Percentiles rank a stretch among this genome's conserved stretches.
Conservation (phyloP, 345 rosid species). For the Hypericum androsaemum region DNA sequence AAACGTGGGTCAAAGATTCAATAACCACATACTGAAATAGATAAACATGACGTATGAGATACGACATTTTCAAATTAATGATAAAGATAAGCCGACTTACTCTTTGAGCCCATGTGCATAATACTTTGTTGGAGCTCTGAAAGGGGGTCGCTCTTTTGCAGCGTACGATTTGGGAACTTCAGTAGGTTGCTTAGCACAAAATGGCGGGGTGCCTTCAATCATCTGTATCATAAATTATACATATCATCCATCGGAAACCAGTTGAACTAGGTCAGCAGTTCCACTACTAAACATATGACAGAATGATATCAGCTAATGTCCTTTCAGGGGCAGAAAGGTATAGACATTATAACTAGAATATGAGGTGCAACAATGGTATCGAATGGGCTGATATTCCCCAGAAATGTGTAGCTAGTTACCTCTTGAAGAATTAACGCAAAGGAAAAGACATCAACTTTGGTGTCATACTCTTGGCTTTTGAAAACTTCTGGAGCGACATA, state of each 20-base stretch:
- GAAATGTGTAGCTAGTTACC: conserved; percentile 26
- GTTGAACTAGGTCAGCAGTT: too few species aligned
- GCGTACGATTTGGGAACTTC: conserved; percentile 57
- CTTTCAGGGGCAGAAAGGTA: too few species aligned
- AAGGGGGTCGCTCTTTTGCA: conserved; percentile 43
- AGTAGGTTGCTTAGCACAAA: conserved; percentile 46
- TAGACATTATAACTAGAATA: too few species aligned
- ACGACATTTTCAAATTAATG: not conserved
- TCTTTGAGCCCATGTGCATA: conserved; percentile 79
- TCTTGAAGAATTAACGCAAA: conserved; percentile 89
- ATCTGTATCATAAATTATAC: conserved; percentile 32
- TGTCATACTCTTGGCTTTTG: conserved; percentile 57
- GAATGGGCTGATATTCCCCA: too few species aligned
- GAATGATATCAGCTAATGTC: too few species aligned
- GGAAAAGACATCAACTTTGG: conserved; percentile 91
- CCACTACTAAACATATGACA: too few species aligned
- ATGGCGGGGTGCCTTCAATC: conserved; percentile 80
- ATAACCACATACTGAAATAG: too few species aligned
- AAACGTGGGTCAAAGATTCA: too few species aligned
- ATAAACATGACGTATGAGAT: not conserved
- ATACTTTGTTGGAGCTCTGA: conserved; percentile 60
- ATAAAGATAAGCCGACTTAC: conserved; percentile 30
- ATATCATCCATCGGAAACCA: conserved; percentile 10
- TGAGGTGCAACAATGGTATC: too few species aligned
- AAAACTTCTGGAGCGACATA: conserved; percentile 87